Evolutionary conservation across 225 moss, liverwort and hornwort genomes (phyloP), one percentile per base, ranked within the genome.

Genomic region (Straminergon stramineum): DNA sequence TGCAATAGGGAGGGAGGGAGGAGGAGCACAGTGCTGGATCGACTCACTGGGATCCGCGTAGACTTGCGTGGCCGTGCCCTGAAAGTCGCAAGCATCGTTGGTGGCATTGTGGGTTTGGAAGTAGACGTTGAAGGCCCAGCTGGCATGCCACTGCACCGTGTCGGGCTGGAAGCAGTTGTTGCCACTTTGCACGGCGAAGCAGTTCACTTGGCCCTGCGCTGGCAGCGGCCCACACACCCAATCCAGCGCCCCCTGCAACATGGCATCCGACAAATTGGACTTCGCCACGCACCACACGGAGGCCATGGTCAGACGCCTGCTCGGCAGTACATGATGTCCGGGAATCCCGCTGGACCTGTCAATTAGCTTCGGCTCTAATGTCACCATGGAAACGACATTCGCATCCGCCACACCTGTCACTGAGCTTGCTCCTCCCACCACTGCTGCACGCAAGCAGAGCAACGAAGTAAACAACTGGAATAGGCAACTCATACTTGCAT

Each of bases 41-140:
- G 58, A 55, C 94, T 87, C 87, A 97, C 97, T 97, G 35, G 97
- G 97, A 86, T 97, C 94, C 23, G 71, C 23, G 21, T 75, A 71
- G 1, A 95, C 94, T 75, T 92, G 82, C 68, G 35, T 51, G 21
- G 86, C 96, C 11, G 93, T 88, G 75, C 97, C 95, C 52, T 92
- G 88, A 39, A 97, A 97, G 69, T 93, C 90, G 51, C 97, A 97
- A 5, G 95, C 89, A 8, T 86, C 83, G 17, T 82, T 70, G 17
- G 90, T 91, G 68, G 90, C 94, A 9, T 93, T 95, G 62, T 87
- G 85, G 27, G 88, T 85, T 69, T 93, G 93, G 81, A 91, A 97
- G 85, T 94, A 97, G 3, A 90, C 68, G 71, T 96, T 97, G 87
- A 97, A 96, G 5, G 95, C 97, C 85, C 90, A 97, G 31, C 94